Percentiles rank a stretch among this genome's conserved stretches.
These are phyloP conservation scores for Allantophomopsis lycopodina DNA, from an alignment of 2,329 filamentous ascomycete genomes.

Conservation along the genomic window DNA sequence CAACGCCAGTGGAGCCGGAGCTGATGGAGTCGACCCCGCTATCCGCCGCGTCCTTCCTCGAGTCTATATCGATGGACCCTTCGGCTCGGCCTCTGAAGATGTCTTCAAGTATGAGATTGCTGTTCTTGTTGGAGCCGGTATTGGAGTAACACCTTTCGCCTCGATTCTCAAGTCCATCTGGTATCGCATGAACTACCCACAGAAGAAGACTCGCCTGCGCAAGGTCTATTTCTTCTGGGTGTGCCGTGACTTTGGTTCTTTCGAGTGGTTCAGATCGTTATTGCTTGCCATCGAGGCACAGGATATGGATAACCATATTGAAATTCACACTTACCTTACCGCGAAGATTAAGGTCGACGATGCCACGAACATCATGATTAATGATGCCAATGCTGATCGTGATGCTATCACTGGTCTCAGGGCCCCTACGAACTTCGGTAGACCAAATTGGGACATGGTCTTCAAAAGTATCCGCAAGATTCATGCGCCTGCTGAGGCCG, in stretches of 20 bases:
- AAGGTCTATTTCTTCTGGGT: constrained; percentile 95
- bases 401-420: constrained; percentile 74
- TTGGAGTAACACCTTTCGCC: constrained; percentile 77
- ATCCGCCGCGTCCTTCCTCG: constrained; percentile 63
- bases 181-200: constrained; percentile 84
- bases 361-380: constrained; percentile 87
- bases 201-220: constrained; percentile 62
- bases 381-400: constrained; percentile 72
- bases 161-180: constrained; percentile 84
- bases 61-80: constrained; percentile 74
- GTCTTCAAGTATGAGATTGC: constrained; percentile 82
- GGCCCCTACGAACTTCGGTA: constrained; percentile 72
- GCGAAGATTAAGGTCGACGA: constrained; percentile 79
- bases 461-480: constrained; percentile 74
- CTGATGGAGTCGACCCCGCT: constrained; percentile 48
- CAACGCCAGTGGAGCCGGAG: constrained; percentile 33
- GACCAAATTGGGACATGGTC: constrained; percentile 85
- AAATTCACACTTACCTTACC: constrained; percentile 81
- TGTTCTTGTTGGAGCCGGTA: constrained; percentile 68
- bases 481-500: constrained; percentile 57
- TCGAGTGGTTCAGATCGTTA: constrained; percentile 81
- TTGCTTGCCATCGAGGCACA: constrained; percentile 77
- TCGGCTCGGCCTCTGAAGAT: constrained; percentile 75
- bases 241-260: constrained; percentile 75
- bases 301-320: constrained; percentile 71